Conservation (phyloP, 1,139 yeast genomes). For the Debaryomyces nepalensis region DNA sequence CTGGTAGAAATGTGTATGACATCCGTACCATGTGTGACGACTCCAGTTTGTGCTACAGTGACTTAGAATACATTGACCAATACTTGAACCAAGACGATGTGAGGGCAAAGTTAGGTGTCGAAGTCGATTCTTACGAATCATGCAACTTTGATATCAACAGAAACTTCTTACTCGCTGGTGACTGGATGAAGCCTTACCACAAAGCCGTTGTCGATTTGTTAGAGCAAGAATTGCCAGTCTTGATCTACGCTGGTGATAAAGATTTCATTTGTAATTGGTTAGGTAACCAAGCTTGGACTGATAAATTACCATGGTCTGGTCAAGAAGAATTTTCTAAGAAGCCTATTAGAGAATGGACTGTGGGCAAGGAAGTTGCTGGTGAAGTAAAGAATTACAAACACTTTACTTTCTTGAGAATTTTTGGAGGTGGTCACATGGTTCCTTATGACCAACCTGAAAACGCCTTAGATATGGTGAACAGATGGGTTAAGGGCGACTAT, state of each 20-base stretch:
- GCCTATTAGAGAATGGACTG: constrained; percentile 47
- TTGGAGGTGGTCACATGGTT: constrained; percentile 56
- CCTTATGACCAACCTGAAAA: constrained; percentile 54
- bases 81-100: constrained; percentile 44
- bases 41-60: constrained; percentile 69
- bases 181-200: constrained; percentile 88
- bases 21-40: constrained; percentile 87
- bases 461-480: constrained; percentile 51
- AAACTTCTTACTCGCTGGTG: constrained; percentile 84
- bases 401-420: constrained; percentile 53
- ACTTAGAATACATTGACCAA: constrained; percentile 36
- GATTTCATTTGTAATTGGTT: constrained; percentile 88
- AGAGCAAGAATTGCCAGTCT: constrained; percentile 65
- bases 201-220: constrained; percentile 65
- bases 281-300: constrained; percentile 85
- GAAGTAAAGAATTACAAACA: constrained; percentile 51
- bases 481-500: constrained; percentile 49
- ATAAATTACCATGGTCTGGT: constrained; percentile 69
- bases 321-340: constrained; percentile 51
- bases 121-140: constrained; percentile 78
- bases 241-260: constrained; percentile 84
- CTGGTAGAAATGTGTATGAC: constrained; percentile 94
- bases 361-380: constrained; percentile 47
- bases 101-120: constrained; percentile 87
- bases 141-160: constrained; percentile 87